Conservation (phyloP, 1,284 basidiomycete species). For the Cryptococcus amylolentus region DNA sequence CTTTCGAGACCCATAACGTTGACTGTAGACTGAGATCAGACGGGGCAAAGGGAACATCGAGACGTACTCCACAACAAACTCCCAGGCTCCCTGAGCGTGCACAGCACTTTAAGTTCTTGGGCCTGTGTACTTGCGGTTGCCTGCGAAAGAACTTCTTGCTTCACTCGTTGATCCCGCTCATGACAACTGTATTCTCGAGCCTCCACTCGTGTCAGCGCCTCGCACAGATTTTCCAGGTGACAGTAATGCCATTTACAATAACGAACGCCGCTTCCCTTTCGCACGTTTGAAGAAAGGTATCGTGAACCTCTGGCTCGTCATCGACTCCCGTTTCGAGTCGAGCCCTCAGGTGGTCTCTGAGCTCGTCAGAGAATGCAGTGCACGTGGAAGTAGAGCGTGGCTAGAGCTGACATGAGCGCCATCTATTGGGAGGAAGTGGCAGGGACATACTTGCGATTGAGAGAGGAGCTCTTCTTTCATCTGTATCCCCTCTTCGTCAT, state of each 20-base stretch:
- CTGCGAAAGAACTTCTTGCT: not conserved
- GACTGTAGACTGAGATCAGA: not conserved
- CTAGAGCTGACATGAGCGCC: not conserved
- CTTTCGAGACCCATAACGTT: conserved; percentile 2
- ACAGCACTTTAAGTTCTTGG: not conserved
- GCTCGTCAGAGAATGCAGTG: not conserved
- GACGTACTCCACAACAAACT: conserved; percentile 3
- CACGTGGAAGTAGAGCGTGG: not conserved
- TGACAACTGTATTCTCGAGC: not conserved
- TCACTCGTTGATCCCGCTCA: not conserved
- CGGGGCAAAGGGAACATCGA: not conserved
- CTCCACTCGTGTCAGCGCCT: not conserved
- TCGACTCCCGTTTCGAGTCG: conserved; percentile 4
- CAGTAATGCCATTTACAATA: not conserved
- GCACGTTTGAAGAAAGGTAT: not conserved
- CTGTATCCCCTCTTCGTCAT: too few species aligned
- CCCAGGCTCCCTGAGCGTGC: not conserved
- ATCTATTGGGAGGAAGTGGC: not conserved
- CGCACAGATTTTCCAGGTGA: not conserved
- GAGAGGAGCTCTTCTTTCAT: too few species aligned
- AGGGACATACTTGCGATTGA: not conserved
- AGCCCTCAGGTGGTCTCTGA: not conserved
- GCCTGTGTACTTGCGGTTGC: not conserved
- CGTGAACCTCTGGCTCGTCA: not conserved
- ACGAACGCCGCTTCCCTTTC: conserved; percentile 1